Conservation (phyloP, 1,284 basidiomycete species). For the Austroboletus olivaceoglutinosus region DNA sequence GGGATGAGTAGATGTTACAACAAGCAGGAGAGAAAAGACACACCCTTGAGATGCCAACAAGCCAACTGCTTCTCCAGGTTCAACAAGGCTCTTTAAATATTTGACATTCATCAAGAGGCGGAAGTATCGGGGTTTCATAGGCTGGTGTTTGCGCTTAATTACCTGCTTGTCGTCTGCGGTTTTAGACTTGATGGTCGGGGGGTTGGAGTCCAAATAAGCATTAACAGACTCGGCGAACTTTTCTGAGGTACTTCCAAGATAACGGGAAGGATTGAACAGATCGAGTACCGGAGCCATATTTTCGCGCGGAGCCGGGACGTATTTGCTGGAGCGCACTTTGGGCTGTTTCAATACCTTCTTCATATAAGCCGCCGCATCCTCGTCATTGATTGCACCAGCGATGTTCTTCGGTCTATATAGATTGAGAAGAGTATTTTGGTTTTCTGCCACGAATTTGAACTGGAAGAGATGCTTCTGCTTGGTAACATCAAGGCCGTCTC, state of each 20-base stretch:
- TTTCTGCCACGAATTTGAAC: slow-evolving; percentile 92
- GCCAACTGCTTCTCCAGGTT: slow-evolving; percentile 98
- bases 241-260: slow-evolving; percentile 92
- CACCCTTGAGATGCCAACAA: slow-evolving; percentile 97
- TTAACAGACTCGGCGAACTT: slow-evolving; percentile 83
- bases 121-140: slow-evolving; percentile 65
- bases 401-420: slow-evolving; percentile 70
- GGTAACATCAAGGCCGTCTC: slow-evolving; percentile 95
- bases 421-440: slow-evolving; percentile 79
- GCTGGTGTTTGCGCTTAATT: slow-evolving; percentile 47
- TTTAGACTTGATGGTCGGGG: slow-evolving; percentile 59
- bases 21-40: slow-evolving; percentile 24
- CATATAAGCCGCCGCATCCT: slow-evolving; percentile 76
- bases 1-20: not conserved
- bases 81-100: slow-evolving; percentile 91
- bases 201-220: slow-evolving; percentile 80
- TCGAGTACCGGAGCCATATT: slow-evolving; percentile 75
- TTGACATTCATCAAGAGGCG: slow-evolving; percentile 82
- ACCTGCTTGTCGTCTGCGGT: slow-evolving; percentile 38
- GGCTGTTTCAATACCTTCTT: slow-evolving; percentile 87
- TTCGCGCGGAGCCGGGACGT: slow-evolving; percentile 45
- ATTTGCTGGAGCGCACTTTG: slow-evolving; percentile 46
- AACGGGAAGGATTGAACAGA: slow-evolving; percentile 74
- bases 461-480: slow-evolving; percentile 90
- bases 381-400: slow-evolving; percentile 59